Base-by-base conservation (phyloP, 225 moss, liverwort and hornwort genomes). In the Bryum argenteum region DNA sequence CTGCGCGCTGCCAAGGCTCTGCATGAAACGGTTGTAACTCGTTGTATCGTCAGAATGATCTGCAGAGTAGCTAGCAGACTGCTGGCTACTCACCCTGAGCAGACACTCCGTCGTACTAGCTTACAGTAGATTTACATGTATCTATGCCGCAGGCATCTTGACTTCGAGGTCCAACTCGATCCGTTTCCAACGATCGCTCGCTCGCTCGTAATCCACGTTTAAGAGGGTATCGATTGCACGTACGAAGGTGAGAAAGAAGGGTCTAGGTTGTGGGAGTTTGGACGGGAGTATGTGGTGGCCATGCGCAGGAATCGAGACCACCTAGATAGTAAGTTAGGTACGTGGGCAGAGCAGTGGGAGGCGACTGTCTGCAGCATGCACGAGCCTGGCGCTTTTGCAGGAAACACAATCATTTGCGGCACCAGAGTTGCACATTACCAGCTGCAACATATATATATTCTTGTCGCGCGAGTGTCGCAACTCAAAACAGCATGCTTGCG, bases 361-460 rank as follows among this genome's bases (percentile, higher is more conserved):
- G 26, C 10, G 24, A 50, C 71, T 71, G n/a, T n/a, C n/a, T n/a
- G 72, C 71, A 68, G 77, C 63, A 63, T 76, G 77, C 81, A 73
- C 77, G 77, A 69, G 67, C 52, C 75, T 60, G 58, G 38, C 63
- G 38, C 64, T 58, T 63, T 54, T 63, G 67, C 80, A 76, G 72
- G 23, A 45, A 69, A 69, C 69, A 65, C 81, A 81, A 81, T 81
- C 64, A 81, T 77, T 77, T 72, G 59, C 6, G 2, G 48, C 67
- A 60, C 40, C 52, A 1, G 69, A 45, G 16, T 69, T 73, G 73
- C 77, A 24, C 69, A 77, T 33, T 53, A 58, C 63, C 67, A 63
- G 54, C 62, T 39, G 65, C 19, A 26, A 8, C 21, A 28, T 39
- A 22, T 20, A 17, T 23, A 54, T 21, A 26, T 51, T 63, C 63